Percentiles rank a stretch among this genome's conserved stretches.
These are phyloP conservation scores for Teratosphaeria zuluensis DNA, from an alignment of 2,329 filamentous ascomycete genomes.

Conservation along the genomic window DNA sequence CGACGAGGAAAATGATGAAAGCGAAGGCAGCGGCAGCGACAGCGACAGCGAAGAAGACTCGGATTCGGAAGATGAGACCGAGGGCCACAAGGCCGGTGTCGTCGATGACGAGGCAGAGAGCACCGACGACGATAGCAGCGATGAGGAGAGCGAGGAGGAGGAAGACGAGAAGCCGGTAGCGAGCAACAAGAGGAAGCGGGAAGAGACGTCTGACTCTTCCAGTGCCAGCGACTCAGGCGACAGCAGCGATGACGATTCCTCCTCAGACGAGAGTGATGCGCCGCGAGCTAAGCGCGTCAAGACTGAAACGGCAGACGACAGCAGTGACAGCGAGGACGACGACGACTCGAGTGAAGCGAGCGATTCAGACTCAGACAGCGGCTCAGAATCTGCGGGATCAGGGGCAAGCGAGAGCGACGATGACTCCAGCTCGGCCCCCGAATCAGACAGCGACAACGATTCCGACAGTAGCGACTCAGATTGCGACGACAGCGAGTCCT, in stretches of 20 bases:
- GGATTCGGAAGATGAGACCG: conserved; percentile 1
- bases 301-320: conserved; percentile 7
- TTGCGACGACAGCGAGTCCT: conserved; percentile 3
- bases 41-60: conserved; percentile 5
- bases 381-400: background rate
- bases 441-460: background rate
- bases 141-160: conserved; percentile 8
- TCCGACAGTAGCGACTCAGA: conserved; percentile 11
- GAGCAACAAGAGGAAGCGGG: conserved; percentile 16
- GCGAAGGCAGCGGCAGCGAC: too few relatives aligned
- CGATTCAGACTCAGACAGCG: background rate
- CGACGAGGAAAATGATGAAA: too few relatives aligned
- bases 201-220: conserved; percentile 9
- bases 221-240: conserved; percentile 3
- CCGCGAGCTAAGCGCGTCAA: conserved; percentile 23
- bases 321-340: conserved; percentile 10
- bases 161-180: conserved; percentile 2
- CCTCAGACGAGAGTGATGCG: conserved; percentile 19
- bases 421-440: conserved; percentile 2
- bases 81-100: conserved; percentile 13
- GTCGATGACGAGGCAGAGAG: background rate
- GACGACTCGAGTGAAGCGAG: conserved; percentile 10
- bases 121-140: conserved; percentile 4
- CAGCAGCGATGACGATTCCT: conserved; percentile 13
- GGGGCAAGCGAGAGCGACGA: background rate